These are phyloP conservation scores for Aspergillus saccharolyticus DNA, from an alignment of 495 filamentous ascomycete species.

Conservation along the genomic window DNA sequence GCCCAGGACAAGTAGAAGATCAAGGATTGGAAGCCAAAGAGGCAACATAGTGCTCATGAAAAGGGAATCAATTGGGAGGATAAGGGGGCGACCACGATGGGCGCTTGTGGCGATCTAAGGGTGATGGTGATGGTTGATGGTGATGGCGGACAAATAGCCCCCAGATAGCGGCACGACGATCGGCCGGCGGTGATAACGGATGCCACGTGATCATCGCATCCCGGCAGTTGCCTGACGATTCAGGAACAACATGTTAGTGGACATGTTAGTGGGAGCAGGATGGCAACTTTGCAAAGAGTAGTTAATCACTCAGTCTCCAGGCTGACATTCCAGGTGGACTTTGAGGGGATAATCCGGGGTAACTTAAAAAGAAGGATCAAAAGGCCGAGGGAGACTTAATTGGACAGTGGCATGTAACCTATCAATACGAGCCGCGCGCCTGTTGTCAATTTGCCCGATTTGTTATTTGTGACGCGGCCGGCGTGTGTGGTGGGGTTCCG, in stretches of 20 bases:
- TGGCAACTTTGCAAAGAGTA: background rate
- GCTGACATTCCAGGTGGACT: background rate
- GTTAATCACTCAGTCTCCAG: background rate
- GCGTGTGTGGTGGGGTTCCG: background rate
- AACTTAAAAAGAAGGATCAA: background rate
- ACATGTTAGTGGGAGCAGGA: too few relatives aligned
- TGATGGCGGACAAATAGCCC: background rate
- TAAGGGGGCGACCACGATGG: slow-evolving; percentile 2
- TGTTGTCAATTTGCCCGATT: background rate
- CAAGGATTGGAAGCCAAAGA: slow-evolving; percentile 11
- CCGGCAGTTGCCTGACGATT: background rate
- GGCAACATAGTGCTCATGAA: slow-evolving; percentile 18
- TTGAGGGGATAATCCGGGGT: slow-evolving; percentile 2
- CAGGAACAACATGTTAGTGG: too few relatives aligned
- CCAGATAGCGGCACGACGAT: slow-evolving; percentile 4
- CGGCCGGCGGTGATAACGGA: slow-evolving; percentile 13
- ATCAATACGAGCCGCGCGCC: background rate
- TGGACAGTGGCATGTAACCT: slow-evolving; percentile 1
- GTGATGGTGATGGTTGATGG: background rate
- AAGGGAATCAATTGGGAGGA: background rate
- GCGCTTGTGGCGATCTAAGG: slow-evolving; percentile 7
- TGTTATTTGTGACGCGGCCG: background rate
- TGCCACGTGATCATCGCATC: slow-evolving; percentile 1
- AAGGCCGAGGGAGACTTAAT: background rate
- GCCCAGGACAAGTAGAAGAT: slow-evolving; percentile 17